Percentiles rank a stretch among this genome's conserved stretches.
These are phyloP conservation scores for Sarocladiaceae sp. DNA, from an alignment of 2,329 filamentous ascomycete species.

Conservation along the genomic window DNA sequence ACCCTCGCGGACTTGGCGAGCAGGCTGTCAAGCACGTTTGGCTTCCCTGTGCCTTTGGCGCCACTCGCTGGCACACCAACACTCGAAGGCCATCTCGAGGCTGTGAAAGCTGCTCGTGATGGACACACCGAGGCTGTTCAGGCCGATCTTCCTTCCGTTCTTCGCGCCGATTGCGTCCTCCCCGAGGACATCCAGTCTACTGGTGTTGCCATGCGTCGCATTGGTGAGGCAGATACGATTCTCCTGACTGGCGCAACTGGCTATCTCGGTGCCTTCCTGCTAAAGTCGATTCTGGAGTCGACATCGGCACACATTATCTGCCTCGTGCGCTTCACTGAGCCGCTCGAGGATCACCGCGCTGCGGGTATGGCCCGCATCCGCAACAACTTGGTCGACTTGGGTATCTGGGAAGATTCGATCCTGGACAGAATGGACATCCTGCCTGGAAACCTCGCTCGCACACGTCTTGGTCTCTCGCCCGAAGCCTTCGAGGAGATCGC, in stretches of 20 bases:
- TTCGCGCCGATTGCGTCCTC: constrained; percentile 63
- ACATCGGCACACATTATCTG: constrained; percentile 69
- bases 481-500: constrained; percentile 64
- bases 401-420: constrained; percentile 72
- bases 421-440: constrained; percentile 75
- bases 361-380: constrained; percentile 69
- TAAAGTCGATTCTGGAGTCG: constrained; percentile 62
- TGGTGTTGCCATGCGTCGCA: constrained; percentile 47
- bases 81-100: constrained; percentile 67
- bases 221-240: constrained; percentile 64
- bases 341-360: constrained; percentile 57
- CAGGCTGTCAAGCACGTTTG: constrained; percentile 63
- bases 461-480: constrained; percentile 62
- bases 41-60: constrained; percentile 67
- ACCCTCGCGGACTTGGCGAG: constrained; percentile 74
- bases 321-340: constrained; percentile 68
- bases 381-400: constrained; percentile 72
- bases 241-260: constrained; percentile 73
- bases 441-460: constrained; percentile 67
- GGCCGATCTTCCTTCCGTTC: constrained; percentile 66
- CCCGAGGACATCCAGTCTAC: constrained; percentile 64
- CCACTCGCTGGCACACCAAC: constrained; percentile 69
- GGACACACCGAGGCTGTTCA: constrained; percentile 72
- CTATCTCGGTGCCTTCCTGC: constrained; percentile 71
- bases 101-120: constrained; percentile 65